phyloP scores from a whole-genome alignment of 305 asterid species.

The Fraxinus albicans region DNA sequence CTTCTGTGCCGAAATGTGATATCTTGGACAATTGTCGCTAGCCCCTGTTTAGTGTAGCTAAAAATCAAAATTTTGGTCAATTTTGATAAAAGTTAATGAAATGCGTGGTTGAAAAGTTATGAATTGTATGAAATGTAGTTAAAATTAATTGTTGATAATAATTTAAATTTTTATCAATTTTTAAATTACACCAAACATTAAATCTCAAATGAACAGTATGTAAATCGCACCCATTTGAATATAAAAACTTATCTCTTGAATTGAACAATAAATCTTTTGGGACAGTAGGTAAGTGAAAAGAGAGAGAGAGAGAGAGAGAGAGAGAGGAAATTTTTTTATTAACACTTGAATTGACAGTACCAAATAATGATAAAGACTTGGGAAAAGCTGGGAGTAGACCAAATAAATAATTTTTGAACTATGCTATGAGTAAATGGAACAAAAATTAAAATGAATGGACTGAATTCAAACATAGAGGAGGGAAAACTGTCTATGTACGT shows the following conservation, averaged over 20 bases:
- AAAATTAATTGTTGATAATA: too few relatives aligned
- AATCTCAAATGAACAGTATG: neutral
- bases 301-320: accelerated
- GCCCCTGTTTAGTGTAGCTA: neutral
- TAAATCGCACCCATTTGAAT: neutral
- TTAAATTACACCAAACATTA: neutral
- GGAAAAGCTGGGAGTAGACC: neutral
- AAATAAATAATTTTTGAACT: neutral
- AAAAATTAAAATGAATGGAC: too few relatives aligned
- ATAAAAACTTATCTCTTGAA: neutral
- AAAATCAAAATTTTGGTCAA: too few relatives aligned
- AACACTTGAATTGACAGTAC: neutral
- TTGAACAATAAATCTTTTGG: neutral
- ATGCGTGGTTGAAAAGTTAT: too few relatives aligned
- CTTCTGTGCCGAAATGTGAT: neutral
- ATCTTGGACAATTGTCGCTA: neutral
- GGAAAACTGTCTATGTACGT: too few relatives aligned
- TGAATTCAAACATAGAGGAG: too few relatives aligned
- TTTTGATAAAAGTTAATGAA: too few relatives aligned
- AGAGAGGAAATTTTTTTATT: too few relatives aligned
- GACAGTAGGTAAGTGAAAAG: neutral
- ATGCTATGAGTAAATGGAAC: too few relatives aligned
- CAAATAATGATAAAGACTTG: neutral
- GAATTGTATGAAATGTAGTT: too few relatives aligned
- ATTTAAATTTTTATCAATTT: neutral